Evolutionary conservation across 768 basidiomycete species (phyloP).

Genomic region (Candolleomyces aberdarensis): DNA sequence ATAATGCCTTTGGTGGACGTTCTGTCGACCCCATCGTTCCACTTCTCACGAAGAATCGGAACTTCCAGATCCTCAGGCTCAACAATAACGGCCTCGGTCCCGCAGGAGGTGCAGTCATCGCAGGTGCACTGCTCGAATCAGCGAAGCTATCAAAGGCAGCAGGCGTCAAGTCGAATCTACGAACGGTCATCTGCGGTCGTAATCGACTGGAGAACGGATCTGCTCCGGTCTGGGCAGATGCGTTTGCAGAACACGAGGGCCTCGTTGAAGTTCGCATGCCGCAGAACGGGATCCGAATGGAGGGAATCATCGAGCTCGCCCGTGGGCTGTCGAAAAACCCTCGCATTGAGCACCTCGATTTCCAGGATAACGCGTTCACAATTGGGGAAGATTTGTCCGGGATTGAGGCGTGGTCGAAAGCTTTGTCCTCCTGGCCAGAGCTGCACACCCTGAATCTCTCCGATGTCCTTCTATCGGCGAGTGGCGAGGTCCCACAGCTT

Average conservation of each 20-base stretch:
- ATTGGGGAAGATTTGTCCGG: conserved; percentile 51
- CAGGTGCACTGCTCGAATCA: conserved; percentile 77
- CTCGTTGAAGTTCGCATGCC: conserved; percentile 88
- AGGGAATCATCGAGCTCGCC: conserved; percentile 80
- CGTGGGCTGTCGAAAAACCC: conserved; percentile 67
- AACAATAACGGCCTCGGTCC: conserved; percentile 98
- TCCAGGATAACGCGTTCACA: conserved; percentile 89
- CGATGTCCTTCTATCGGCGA: conserved; percentile 82
- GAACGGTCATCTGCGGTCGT: conserved; percentile 85
- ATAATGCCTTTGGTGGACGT: conserved; percentile 96
- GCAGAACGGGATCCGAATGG: conserved; percentile 97
- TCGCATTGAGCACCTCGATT: conserved; percentile 72
- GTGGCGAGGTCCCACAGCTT: conserved; percentile 74
- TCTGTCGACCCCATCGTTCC: conserved; percentile 92
- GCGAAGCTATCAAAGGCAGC: conserved; percentile 64
- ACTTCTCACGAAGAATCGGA: conserved; percentile 80
- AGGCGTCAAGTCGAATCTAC: conserved; percentile 69
- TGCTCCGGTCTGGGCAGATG: conserved; percentile 79
- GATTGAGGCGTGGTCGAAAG: conserved; percentile 57
- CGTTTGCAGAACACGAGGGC: conserved; percentile 80
- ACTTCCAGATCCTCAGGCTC: conserved; percentile 80
- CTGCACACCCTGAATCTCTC: conserved; percentile 84
- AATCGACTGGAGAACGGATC: conserved; percentile 95
- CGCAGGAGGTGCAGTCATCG: conserved; percentile 80
- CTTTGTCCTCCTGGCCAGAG: conserved; percentile 65